phyloP scores from a whole-genome alignment of 108 stramenopile species.

The Cyclotella atomus region DNA sequence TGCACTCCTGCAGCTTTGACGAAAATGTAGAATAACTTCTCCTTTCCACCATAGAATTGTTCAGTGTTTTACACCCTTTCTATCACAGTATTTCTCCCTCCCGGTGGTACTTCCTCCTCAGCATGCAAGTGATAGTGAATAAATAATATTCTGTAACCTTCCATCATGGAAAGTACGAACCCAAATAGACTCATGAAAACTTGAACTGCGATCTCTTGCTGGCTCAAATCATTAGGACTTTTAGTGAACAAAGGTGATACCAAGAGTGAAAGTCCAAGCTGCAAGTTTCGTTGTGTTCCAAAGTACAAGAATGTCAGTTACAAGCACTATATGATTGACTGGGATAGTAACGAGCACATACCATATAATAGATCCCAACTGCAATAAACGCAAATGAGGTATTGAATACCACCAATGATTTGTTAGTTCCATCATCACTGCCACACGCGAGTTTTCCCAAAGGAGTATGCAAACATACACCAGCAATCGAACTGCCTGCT shows the following conservation, averaged over 20 bases:
- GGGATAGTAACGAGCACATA: background rate
- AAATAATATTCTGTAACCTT: background rate
- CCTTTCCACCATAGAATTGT: no score
- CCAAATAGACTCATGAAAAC: background rate
- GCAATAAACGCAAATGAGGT: background rate
- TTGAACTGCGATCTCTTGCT: background rate
- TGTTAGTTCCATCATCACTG: background rate
- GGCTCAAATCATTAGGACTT: background rate
- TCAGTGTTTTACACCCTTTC: no score
- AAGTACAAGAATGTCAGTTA: background rate
- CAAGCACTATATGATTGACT: background rate
- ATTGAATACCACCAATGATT: conserved; percentile 2
- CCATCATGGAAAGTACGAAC: background rate
- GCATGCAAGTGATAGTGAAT: background rate
- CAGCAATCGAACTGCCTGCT: background rate
- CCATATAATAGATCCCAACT: conserved; percentile 5
- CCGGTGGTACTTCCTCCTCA: no score
- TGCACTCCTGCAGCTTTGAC: no score
- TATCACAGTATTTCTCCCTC: no score
- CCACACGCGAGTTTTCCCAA: background rate
- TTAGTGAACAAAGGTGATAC: background rate
- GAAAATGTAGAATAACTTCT: no score
- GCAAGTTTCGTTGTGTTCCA: no score
- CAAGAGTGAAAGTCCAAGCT: background rate
- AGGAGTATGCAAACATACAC: background rate